Evolutionary conservation across 768 basidiomycete genomes (phyloP), one percentile per base, ranked within the genome.

Genomic region (Phylloporus scabripes): DNA sequence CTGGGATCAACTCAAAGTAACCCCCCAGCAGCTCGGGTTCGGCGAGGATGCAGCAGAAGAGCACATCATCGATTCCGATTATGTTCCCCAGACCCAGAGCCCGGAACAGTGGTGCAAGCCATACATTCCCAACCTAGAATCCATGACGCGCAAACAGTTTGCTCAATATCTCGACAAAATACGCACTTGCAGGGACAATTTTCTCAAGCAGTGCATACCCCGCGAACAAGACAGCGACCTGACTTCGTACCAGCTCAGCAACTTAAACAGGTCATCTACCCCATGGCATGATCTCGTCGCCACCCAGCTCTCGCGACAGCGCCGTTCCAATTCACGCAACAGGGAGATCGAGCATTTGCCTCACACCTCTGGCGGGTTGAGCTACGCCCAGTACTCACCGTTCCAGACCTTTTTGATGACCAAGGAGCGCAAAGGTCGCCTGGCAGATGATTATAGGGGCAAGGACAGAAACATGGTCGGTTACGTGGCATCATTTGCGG

Each of bases 121-220:
- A 12, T 67, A 74, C 58, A 64, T 73, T 6, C 74, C 71, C 1
- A 87, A 87, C 59, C 66, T 83, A 54, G 60, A 77, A 20, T 72
- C 76, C 31, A 90, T 91, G 86, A 65, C 74, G 12, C 72, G 72
- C 6, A 61, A 60, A 36, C 68, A 82, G 57, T 89, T 89, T 69
- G 58, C 72, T 41, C 65, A 68, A 8, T 86, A 87, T 63, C 67
- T 90, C 36, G 56, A 68, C n/a, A 74, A 75, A 48, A 67, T 89
- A 41, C 80, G 87, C 26, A 53, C 68, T 15, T 60, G 76, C 45
- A 77, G 87, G 3, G 74, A 78, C 2, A 61, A 70, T 4, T 91
- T 91, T 72, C 80, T 85, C 49, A 36, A 65, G 38, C 56, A 62
- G 24, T 53, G 67, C 37, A 31, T 40, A 6, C 28, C 56, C 24